phyloP scores from a whole-genome alignment of 2,329 filamentous ascomycete genomes.

The Ophiostoma sp. region DNA sequence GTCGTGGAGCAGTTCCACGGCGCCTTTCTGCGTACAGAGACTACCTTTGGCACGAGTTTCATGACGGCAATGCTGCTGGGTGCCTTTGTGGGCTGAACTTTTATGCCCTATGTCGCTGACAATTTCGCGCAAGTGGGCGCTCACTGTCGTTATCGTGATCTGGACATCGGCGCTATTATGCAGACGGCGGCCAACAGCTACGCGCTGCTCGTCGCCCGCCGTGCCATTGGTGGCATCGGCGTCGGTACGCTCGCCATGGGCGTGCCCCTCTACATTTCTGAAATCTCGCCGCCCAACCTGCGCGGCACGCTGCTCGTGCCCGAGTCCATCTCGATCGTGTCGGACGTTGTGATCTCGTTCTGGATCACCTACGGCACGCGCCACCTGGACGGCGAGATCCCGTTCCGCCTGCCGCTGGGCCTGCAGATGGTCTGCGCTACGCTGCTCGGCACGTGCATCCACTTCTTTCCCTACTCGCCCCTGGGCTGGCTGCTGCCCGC shows the following conservation, averaged over 20 bases:
- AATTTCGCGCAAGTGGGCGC: slow-evolving; percentile 40
- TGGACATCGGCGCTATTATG: slow-evolving; percentile 42
- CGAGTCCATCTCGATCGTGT: slow-evolving; percentile 22
- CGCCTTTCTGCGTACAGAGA: neutral
- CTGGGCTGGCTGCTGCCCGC: neutral
- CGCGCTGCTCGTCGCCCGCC: slow-evolving; percentile 29
- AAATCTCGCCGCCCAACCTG: slow-evolving; percentile 22
- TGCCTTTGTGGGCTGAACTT: slow-evolving; percentile 35
- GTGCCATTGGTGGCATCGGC: slow-evolving; percentile 32
- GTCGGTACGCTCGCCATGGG: slow-evolving; percentile 36
- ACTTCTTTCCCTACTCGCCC: slow-evolving; percentile 20
- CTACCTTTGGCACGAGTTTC: slow-evolving; percentile 36
- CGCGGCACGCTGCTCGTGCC: slow-evolving; percentile 20
- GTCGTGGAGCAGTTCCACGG: neutral
- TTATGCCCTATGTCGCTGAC: slow-evolving; percentile 37
- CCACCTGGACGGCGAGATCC: neutral
- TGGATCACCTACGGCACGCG: slow-evolving; percentile 39
- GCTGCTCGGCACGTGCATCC: neutral
- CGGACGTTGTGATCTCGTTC: slow-evolving; percentile 41
- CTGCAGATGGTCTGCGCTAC: slow-evolving; percentile 16
- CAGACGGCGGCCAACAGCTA: slow-evolving; percentile 32
- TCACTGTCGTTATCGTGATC: slow-evolving; percentile 36
- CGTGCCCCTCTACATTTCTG: slow-evolving; percentile 26
- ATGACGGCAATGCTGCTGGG: slow-evolving; percentile 42
- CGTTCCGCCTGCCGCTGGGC: slow-evolving; percentile 14